Evolutionary conservation across 2,329 filamentous ascomycete genomes (phyloP).

Genomic region (Claviceps purpurea): DNA sequence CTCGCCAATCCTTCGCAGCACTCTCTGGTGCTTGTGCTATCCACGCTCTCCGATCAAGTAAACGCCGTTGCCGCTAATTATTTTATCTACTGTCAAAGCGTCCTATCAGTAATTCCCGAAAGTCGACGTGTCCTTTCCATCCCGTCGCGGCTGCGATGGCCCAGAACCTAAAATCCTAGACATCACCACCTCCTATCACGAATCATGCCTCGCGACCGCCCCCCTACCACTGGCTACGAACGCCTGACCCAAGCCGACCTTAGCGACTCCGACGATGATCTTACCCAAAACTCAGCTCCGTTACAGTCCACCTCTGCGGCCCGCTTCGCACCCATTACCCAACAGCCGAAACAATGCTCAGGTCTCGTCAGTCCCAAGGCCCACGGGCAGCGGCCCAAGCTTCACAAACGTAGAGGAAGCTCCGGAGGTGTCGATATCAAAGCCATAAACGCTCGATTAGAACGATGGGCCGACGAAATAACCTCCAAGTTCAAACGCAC

Average conservation of each 20-base stretch:
- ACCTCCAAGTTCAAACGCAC: conserved; percentile 89
- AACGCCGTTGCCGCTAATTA: too few species aligned
- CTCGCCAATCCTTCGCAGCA: background rate
- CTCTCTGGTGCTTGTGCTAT: background rate
- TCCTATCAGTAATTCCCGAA: too few species aligned
- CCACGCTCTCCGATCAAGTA: background rate
- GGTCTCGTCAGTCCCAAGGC: conserved; percentile 44
- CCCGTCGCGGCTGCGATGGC: conserved; percentile 1
- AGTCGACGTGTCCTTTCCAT: background rate
- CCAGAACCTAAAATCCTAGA: background rate
- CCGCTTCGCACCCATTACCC: conserved; percentile 50
- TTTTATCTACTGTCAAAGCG: too few species aligned
- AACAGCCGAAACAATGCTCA: conserved; percentile 47
- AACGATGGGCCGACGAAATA: conserved; percentile 96
- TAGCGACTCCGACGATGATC: conserved; percentile 55
- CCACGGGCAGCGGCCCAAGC: conserved; percentile 23
- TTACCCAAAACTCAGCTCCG: conserved; percentile 40
- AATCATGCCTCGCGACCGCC: conserved; percentile 52
- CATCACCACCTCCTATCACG: background rate
- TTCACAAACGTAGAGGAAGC: conserved; percentile 39
- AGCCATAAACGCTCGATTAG: conserved; percentile 88
- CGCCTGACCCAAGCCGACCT: conserved; percentile 72
- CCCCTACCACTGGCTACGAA: conserved; percentile 70
- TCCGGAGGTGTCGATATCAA: conserved; percentile 94
- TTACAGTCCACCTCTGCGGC: conserved; percentile 44